phyloP scores from a whole-genome alignment of 352 stramenopile species.

The Thraustochytrium sp. region DNA sequence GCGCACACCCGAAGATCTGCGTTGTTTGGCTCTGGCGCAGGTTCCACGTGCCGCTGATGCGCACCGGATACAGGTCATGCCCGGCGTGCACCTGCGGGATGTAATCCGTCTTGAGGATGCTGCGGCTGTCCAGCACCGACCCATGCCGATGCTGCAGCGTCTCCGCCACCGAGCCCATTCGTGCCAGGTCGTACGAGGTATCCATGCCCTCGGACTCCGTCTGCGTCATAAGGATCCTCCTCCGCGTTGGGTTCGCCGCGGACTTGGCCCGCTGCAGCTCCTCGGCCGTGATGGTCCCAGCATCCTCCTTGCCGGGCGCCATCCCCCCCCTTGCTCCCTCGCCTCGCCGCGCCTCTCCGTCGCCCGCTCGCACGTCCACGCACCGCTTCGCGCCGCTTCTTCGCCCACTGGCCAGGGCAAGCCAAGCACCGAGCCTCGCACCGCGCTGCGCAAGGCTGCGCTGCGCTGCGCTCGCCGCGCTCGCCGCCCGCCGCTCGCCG shows the following conservation, averaged over 20 bases:
- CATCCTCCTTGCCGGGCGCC: conserved; percentile 4
- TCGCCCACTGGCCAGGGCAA: too few relatives aligned
- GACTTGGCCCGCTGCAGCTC: neutral
- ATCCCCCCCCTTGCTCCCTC: neutral
- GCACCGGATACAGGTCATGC: neutral
- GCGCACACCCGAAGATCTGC: conserved; percentile 43
- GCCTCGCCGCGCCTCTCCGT: neutral
- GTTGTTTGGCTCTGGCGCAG: conserved; percentile 66
- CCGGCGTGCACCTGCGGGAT: conserved; percentile 58
- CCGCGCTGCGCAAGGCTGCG: too few relatives aligned
- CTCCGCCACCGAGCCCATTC: neutral
- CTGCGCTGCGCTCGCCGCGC: too few relatives aligned
- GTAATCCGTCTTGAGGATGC: conserved; percentile 78
- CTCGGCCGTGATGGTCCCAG: neutral
- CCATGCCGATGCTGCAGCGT: conserved; percentile 47
- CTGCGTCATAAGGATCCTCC: neutral
- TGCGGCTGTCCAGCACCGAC: conserved; percentile 58
- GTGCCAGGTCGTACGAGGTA: neutral
- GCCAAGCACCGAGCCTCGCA: too few relatives aligned
- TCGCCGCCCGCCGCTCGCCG: too few relatives aligned
- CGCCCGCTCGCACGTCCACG: neutral
- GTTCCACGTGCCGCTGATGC: conserved; percentile 64
- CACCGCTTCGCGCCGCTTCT: neutral
- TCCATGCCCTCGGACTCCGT: neutral
- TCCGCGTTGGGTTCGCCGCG: neutral